phyloP scores from a whole-genome alignment of 345 rosid species.

The Melastoma malabathricum region DNA sequence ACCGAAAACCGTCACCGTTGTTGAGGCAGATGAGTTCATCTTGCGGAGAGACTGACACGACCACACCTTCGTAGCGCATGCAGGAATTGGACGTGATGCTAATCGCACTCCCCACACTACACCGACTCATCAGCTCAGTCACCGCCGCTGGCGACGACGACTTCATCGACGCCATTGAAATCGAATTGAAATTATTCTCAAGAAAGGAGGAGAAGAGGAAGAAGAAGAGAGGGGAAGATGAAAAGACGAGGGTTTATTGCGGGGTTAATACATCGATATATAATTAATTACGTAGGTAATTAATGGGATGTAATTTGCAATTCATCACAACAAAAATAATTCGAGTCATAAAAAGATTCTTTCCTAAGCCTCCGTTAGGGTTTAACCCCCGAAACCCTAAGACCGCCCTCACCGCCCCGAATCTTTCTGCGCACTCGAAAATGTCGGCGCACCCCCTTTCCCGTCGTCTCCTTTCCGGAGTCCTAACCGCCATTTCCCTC shows the following conservation, averaged over 20 bases:
- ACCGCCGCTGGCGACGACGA: constrained; percentile 11
- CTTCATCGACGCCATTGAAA: constrained; percentile 3
- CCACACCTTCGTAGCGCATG: constrained; percentile 40
- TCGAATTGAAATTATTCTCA: background rate
- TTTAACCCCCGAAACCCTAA: constrained; percentile 6
- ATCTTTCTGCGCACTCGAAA: background rate
- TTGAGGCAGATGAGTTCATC: constrained; percentile 28
- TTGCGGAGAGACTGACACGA: constrained; percentile 26
- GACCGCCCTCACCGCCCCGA: background rate
- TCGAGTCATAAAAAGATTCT: no score
- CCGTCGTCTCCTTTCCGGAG: background rate
- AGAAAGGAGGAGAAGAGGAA: background rate
- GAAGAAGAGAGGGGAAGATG: no score
- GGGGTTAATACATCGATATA: no score
- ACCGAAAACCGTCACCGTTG: constrained; percentile 15
- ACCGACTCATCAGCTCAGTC: constrained; percentile 3
- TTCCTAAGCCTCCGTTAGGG: constrained; percentile 3
- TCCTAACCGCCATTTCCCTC: constrained; percentile 31
- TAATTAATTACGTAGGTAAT: no score
- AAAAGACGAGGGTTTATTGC: background rate
- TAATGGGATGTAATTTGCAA: no score
- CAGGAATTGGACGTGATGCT: constrained; percentile 33
- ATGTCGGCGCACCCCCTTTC: background rate
- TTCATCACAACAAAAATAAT: no score
- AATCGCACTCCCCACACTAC: constrained; percentile 26